phyloP scores from a whole-genome alignment of 805 yeast species.

The Pichia scutulata region DNA sequence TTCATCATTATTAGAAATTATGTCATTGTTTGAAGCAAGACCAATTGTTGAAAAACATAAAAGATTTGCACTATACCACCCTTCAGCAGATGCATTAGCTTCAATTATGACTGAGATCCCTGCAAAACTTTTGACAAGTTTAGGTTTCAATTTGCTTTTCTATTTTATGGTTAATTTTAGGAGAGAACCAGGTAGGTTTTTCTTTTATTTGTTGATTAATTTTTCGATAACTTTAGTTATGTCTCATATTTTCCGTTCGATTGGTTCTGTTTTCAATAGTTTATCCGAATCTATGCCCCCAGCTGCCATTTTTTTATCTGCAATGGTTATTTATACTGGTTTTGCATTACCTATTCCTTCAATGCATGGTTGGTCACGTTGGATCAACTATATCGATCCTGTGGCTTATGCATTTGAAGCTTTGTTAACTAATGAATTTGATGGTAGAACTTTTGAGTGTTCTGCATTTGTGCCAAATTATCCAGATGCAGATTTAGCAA shows the following conservation, averaged over 20 bases:
- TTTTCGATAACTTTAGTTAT: constrained; percentile 39
- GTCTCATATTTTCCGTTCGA: constrained; percentile 48
- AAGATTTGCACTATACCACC: constrained; percentile 48
- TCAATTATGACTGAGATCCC: constrained; percentile 52
- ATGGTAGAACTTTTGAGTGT: constrained; percentile 39
- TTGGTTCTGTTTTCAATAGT: constrained; percentile 42
- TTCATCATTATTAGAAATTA: constrained; percentile 50
- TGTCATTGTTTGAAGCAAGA: constrained; percentile 46
- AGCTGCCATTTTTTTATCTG: constrained; percentile 41
- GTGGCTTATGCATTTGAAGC: constrained; percentile 54
- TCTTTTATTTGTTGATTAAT: constrained; percentile 41
- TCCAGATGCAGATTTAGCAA: constrained; percentile 12
- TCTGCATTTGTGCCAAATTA: constrained; percentile 41
- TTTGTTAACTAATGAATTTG: constrained; percentile 50
- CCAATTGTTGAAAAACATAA: constrained; percentile 54
- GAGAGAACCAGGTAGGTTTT: constrained; percentile 45
- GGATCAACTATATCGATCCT: constrained; percentile 58
- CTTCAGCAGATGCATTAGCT: constrained; percentile 54
- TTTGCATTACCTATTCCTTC: constrained; percentile 49
- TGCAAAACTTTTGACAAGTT: constrained; percentile 36
- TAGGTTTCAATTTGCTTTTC: constrained; percentile 41
- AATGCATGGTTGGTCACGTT: constrained; percentile 60
- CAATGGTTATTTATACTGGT: constrained; percentile 43
- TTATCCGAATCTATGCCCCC: constrained; percentile 53
- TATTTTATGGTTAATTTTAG: constrained; percentile 49